Percentiles rank a stretch among this genome's conserved stretches.
phyloP scores from a whole-genome alignment of 2,329 filamentous ascomycete genomes.

The Colletotrichum simmondsii region DNA sequence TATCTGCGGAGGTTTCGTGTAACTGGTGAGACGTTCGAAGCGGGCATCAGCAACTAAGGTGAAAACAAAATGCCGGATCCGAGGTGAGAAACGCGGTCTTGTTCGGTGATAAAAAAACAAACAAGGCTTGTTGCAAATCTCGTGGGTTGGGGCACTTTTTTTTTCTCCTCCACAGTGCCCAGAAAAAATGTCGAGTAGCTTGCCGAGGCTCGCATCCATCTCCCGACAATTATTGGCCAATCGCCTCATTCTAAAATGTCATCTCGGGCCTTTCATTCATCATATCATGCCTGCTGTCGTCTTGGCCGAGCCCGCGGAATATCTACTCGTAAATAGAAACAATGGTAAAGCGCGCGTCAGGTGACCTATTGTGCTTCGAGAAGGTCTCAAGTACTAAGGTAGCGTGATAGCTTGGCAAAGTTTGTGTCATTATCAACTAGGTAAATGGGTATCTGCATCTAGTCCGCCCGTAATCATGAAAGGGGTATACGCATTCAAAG shows the following conservation, averaged over 20 bases:
- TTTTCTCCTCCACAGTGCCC: not conserved
- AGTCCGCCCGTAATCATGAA: conserved; percentile 5
- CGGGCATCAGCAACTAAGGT: not conserved
- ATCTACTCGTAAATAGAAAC: not conserved
- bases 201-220: not conserved
- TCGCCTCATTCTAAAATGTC: conserved; percentile 6
- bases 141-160: not conserved
- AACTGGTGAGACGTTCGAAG: not conserved
- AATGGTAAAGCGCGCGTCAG: not conserved
- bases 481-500: conserved; percentile 30
- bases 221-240: not conserved
- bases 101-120: not conserved
- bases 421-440: not conserved
- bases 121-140: not conserved
- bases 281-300: not conserved
- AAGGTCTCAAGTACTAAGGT: not conserved
- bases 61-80: not conserved
- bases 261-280: not conserved
- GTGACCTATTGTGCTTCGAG: not conserved
- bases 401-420: not conserved
- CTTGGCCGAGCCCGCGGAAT: conserved; percentile 7
- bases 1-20: not conserved
- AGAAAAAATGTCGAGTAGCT: not conserved
- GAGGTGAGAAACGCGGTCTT: not conserved
- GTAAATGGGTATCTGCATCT: conserved; percentile 18